Evolutionary conservation across 805 yeast species (phyloP).

Genomic region (Myxozyma geophila): DNA sequence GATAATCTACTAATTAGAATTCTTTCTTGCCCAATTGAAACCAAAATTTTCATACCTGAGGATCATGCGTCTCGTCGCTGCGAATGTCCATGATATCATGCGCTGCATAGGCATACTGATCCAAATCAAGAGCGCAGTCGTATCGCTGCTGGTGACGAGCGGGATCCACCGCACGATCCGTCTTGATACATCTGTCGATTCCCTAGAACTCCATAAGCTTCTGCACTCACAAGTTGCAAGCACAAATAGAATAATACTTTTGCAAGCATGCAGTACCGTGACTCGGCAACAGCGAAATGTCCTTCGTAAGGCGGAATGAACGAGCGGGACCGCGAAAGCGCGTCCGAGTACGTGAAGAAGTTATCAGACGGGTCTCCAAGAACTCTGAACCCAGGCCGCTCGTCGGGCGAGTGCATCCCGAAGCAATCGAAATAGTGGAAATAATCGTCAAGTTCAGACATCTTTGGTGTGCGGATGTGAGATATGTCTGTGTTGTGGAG

Average conservation of each 20-base stretch:
- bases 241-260: neutral
- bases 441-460: conserved; percentile 12
- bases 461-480: neutral
- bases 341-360: conserved; percentile 6
- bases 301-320: conserved; percentile 13
- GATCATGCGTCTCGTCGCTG: neutral
- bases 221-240: neutral
- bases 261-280: conserved; percentile 10
- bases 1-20: neutral
- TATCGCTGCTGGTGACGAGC: conserved; percentile 13
- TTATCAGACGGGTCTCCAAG: conserved; percentile 4
- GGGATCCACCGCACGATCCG: neutral
- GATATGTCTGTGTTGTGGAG: neutral
- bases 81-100: conserved; percentile 11
- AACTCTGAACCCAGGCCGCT: conserved; percentile 3
- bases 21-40: neutral
- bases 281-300: conserved; percentile 6
- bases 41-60: conserved; percentile 6
- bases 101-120: conserved; percentile 9
- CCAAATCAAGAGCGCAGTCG: conserved; percentile 11
- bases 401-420: conserved; percentile 7
- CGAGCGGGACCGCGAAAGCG: conserved; percentile 5
- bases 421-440: conserved; percentile 12
- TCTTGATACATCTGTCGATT: conserved; percentile 1
- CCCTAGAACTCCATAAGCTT: neutral